phyloP scores from a whole-genome alignment of 768 basidiomycete species.

The Vishniacozyma victoriae region DNA sequence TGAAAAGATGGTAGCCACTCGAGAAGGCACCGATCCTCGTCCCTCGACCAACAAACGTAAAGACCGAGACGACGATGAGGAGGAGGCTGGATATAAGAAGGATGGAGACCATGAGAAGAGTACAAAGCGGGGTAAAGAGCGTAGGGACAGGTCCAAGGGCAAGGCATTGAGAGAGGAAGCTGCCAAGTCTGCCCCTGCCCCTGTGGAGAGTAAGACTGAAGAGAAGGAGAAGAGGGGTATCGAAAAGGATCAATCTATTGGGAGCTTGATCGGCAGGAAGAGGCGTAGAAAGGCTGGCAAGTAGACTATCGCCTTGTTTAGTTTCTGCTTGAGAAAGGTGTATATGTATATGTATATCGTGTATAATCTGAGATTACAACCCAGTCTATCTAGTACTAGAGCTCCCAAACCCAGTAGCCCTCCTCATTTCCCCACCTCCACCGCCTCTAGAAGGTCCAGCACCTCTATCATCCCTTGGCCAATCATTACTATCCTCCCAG shows the following conservation, averaged over 20 bases:
- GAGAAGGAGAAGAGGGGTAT: conserved; percentile 32
- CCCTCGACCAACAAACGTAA: not conserved
- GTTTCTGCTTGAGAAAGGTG: not conserved
- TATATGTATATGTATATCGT: not conserved
- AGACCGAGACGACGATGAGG: conserved; percentile 2
- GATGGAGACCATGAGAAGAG: conserved; percentile 16
- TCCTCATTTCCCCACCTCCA: conserved; percentile 56
- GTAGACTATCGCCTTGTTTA: not conserved
- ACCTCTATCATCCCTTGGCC: conserved; percentile 25
- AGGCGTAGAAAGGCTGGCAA: conserved; percentile 58
- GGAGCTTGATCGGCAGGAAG: conserved; percentile 73
- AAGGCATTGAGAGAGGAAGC: conserved; percentile 2
- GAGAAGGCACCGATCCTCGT: not conserved
- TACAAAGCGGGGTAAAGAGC: conserved; percentile 13
- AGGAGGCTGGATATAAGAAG: conserved; percentile 1
- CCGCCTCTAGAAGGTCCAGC: conserved; percentile 54
- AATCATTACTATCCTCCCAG: conserved; percentile 23
- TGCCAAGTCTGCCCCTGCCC: conserved; percentile 19
- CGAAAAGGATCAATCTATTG: conserved; percentile 51
- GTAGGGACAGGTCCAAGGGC: conserved; percentile 1
- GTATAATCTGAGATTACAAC: not conserved
- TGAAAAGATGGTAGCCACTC: conserved; percentile 46
- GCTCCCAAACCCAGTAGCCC: conserved; percentile 74
- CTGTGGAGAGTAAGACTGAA: not conserved
- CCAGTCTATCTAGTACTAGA: conserved; percentile 55